Percentiles rank a stretch among this genome's conserved stretches.
phyloP scores from a whole-genome alignment of 2,329 filamentous ascomycete genomes.

The Claviceps purpurea region DNA sequence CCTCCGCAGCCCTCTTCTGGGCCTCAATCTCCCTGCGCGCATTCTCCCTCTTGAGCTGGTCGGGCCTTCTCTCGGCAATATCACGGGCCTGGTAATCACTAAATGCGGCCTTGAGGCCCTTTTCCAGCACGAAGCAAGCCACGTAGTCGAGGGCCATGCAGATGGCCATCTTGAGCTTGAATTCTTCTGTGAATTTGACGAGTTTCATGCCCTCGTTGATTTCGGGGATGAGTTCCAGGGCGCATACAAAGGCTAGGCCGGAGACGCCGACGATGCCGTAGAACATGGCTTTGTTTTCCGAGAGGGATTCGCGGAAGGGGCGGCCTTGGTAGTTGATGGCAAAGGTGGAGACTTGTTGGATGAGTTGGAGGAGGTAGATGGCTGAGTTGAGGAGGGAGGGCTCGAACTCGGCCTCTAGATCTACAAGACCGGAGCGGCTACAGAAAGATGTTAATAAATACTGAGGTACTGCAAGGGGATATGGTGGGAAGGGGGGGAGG shows the following conservation, averaged over 20 bases:
- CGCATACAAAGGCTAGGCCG: slow-evolving; percentile 83
- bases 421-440: slow-evolving; percentile 48
- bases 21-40: slow-evolving; percentile 50
- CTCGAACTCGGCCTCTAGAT: slow-evolving; percentile 88
- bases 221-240: slow-evolving; percentile 88
- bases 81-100: slow-evolving; percentile 89
- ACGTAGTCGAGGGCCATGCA: slow-evolving; percentile 82
- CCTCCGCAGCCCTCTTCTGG: slow-evolving; percentile 32
- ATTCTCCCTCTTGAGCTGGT: slow-evolving; percentile 70
- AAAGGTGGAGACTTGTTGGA: slow-evolving; percentile 98
- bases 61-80: slow-evolving; percentile 73
- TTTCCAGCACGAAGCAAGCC: slow-evolving; percentile 79
- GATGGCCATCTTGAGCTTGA: slow-evolving; percentile 72
- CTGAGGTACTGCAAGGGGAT: not conserved
- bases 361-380: slow-evolving; percentile 91
- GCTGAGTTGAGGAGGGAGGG: slow-evolving; percentile 93
- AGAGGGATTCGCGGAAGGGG: slow-evolving; percentile 90
- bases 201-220: slow-evolving; percentile 88
- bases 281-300: slow-evolving; percentile 96
- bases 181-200: slow-evolving; percentile 77
- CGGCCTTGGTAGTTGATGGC: slow-evolving; percentile 99
- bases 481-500: no score
- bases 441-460: slow-evolving; percentile 12
- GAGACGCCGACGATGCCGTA: slow-evolving; percentile 87
- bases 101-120: slow-evolving; percentile 70